A percentile compares a stretch with the other conserved stretches of the same genome.
Evolutionary conservation across 2,329 filamentous ascomycete species (phyloP).

Genomic region (Aspergillus calidoustus): DNA sequence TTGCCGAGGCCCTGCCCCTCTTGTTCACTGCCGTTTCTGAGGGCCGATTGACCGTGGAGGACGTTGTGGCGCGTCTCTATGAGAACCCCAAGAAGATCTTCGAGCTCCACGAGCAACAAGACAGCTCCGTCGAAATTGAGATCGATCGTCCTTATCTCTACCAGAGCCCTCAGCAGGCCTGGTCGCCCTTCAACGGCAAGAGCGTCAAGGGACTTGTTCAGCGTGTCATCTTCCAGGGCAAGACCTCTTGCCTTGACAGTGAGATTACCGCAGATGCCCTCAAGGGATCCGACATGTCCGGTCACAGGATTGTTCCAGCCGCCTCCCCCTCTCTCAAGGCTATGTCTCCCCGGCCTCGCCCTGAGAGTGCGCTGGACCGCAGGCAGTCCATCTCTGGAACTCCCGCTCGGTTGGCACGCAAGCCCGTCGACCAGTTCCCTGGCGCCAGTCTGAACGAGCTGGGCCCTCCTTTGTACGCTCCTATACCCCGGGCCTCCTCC

Average conservation of each 20-base stretch:
- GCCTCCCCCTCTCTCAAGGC: constrained; percentile 63
- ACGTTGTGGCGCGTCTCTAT: constrained; percentile 72
- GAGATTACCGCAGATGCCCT: constrained; percentile 60
- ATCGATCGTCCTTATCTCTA: constrained; percentile 72
- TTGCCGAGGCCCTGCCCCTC: constrained; percentile 73
- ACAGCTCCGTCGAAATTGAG: constrained; percentile 74
- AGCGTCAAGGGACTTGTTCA: constrained; percentile 72
- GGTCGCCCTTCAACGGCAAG: constrained; percentile 75
- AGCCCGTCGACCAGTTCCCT: constrained; percentile 32
- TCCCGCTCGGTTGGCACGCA: constrained; percentile 36
- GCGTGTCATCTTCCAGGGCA: constrained; percentile 74
- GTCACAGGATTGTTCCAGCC: constrained; percentile 57
- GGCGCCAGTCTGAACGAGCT: constrained; percentile 41
- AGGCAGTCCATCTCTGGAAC: constrained; percentile 44
- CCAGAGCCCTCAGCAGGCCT: constrained; percentile 54
- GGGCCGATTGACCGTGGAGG: constrained; percentile 73
- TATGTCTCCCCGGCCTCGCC: constrained; percentile 46
- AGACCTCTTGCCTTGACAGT: constrained; percentile 76
- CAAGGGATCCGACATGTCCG: constrained; percentile 76
- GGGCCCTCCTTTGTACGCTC: constrained; percentile 44
- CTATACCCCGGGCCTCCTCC: constrained; percentile 59
- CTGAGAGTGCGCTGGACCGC: constrained; percentile 43
- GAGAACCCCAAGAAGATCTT: constrained; percentile 82
- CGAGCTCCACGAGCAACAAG: constrained; percentile 78
- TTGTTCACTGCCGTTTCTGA: constrained; percentile 77